Conservation (phyloP, 1,284 basidiomycete genomes). For the Cryptococcus sp. region DNA sequence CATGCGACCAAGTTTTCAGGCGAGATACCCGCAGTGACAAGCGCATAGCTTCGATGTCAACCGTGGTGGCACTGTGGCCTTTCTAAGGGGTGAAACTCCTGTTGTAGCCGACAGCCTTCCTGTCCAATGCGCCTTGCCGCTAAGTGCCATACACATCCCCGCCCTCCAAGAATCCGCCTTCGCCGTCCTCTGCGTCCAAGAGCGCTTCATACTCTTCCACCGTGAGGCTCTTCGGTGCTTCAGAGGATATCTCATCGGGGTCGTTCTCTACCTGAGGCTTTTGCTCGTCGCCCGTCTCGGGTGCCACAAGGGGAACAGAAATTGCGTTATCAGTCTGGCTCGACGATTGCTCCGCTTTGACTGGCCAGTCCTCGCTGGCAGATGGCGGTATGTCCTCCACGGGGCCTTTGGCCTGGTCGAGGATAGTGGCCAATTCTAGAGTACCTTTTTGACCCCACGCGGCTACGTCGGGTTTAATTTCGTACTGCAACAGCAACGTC, state of each 20-base stretch:
- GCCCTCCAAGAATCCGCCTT: conserved; percentile 34
- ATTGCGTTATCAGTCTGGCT: not conserved
- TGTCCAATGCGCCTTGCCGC: no score
- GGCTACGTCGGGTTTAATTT: conserved; percentile 52
- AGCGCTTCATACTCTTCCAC: conserved; percentile 47
- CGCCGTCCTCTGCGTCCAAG: conserved; percentile 38
- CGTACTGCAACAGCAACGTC: conserved; percentile 26
- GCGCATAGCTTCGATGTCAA: no score
- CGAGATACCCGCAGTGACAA: no score
- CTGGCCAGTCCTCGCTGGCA: conserved; percentile 3
- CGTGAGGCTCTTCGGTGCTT: conserved; percentile 19
- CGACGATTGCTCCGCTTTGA: not conserved
- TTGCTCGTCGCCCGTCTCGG: conserved; percentile 5
- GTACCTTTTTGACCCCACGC: conserved; percentile 51
- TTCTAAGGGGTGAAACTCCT: no score
- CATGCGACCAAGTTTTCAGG: no score
- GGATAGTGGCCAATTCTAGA: conserved; percentile 41
- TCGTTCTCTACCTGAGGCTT: conserved; percentile 11
- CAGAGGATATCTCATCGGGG: no score
- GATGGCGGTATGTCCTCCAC: conserved; percentile 4
- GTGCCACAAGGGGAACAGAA: not conserved
- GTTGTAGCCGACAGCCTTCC: no score
- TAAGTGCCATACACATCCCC: conserved; percentile 18
- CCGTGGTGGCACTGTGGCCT: no score
- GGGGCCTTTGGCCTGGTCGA: conserved; percentile 35